Evolutionary conservation across 2,329 filamentous ascomycete genomes (phyloP).

Genomic region (Aspergillus aculeatinus): DNA sequence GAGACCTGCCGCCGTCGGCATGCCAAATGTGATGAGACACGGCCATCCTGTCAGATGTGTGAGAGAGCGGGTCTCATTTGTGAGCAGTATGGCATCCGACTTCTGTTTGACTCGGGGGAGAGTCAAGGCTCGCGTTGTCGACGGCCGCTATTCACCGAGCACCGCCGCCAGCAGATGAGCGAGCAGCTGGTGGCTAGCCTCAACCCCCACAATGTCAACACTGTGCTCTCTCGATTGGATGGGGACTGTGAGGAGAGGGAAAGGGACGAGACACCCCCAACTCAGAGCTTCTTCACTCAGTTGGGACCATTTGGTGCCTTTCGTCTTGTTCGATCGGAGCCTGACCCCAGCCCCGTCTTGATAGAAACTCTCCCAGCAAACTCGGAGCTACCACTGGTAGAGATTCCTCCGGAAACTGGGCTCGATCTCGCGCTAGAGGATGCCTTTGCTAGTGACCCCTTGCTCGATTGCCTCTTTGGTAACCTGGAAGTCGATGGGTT

Average conservation of each 20-base stretch:
- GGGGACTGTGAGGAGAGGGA: constrained; percentile 21
- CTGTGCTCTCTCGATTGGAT: constrained; percentile 29
- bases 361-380: neutral
- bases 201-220: constrained; percentile 20
- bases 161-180: constrained; percentile 37
- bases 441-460: constrained; percentile 4
- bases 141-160: constrained; percentile 46
- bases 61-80: constrained; percentile 36
- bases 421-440: neutral
- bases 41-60: constrained; percentile 43
- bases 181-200: constrained; percentile 36
- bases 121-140: constrained; percentile 34
- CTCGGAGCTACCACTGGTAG: neutral
- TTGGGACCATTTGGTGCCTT: constrained; percentile 3
- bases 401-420: neutral
- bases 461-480: constrained; percentile 10
- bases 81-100: constrained; percentile 42
- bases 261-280: neutral
- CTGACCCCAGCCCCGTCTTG: neutral
- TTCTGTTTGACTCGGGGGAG: constrained; percentile 37
- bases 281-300: neutral
- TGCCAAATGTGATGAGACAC: constrained; percentile 48
- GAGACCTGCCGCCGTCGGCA: constrained; percentile 42
- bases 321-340: neutral
- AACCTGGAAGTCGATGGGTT: neutral